Evolutionary conservation across 805 yeast species (phyloP).

Genomic region (Monosporozyma aquatica): DNA sequence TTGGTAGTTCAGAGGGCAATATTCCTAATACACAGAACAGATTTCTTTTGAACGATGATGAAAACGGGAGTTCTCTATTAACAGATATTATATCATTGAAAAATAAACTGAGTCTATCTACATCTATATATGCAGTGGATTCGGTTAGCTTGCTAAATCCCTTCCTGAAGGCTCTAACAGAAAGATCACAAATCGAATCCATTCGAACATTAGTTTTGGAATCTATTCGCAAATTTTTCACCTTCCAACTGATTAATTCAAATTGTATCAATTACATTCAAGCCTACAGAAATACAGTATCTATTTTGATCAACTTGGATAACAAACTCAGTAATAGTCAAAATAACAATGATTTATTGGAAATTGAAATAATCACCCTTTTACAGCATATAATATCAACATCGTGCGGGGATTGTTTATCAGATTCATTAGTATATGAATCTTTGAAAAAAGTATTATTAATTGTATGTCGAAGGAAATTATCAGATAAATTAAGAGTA

Average conservation of each 20-base stretch:
- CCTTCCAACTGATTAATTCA: conserved; percentile 52
- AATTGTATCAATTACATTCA: conserved; percentile 55
- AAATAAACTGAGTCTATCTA: conserved; percentile 50
- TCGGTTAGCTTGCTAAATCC: conserved; percentile 74
- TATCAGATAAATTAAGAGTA: conserved; percentile 79
- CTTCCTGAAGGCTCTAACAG: conserved; percentile 37
- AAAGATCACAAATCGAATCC: neutral
- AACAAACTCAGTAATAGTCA: conserved; percentile 89
- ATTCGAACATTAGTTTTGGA: conserved; percentile 52
- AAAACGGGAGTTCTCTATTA: conserved; percentile 41
- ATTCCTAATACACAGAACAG: neutral
- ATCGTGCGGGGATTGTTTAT: conserved; percentile 51
- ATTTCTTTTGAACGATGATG: conserved; percentile 37
- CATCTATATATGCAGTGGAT: conserved; percentile 49
- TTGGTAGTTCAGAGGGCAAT: conserved; percentile 3
- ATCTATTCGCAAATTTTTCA: conserved; percentile 64
- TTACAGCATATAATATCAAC: conserved; percentile 60
- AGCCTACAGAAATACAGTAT: conserved; percentile 35
- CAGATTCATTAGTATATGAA: conserved; percentile 78
- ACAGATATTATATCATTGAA: conserved; percentile 73
- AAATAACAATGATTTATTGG: conserved; percentile 80
- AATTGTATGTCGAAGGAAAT: conserved; percentile 81
- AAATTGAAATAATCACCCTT: conserved; percentile 72
- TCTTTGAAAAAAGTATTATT: conserved; percentile 85
- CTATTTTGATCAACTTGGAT: conserved; percentile 79